Conservation (phyloP, 768 basidiomycete species). For the Leccinum olivaceopallidum region DNA sequence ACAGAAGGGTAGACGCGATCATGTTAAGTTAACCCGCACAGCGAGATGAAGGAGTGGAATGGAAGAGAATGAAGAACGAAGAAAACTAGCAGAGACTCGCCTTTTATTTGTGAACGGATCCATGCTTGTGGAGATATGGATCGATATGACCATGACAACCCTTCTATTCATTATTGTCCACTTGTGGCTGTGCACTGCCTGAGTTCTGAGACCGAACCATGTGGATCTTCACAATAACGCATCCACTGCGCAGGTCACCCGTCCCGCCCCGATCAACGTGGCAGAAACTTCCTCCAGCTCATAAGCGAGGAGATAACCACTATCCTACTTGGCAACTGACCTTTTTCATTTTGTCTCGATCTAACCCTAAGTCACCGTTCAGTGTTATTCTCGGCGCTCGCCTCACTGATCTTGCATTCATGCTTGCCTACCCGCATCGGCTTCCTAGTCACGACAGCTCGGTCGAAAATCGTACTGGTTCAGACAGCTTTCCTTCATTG, state of each 20-base stretch:
- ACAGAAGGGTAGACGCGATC: conserved; percentile 15
- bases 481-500: too few species aligned
- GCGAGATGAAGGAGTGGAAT: conserved; percentile 15
- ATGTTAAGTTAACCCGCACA: conserved; percentile 24
- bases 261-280: too few species aligned
- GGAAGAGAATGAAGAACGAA: not conserved
- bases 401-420: too few species aligned
- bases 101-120: not conserved
- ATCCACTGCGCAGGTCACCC: not conserved
- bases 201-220: not conserved
- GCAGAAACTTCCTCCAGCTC: too few species aligned
- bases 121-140: not conserved
- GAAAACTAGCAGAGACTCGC: not conserved
- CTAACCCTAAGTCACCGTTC: too few species aligned
- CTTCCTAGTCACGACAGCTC: too few species aligned
- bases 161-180: not conserved
- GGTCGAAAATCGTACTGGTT: too few species aligned
- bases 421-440: too few species aligned
- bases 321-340: too few species aligned
- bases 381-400: too few species aligned
- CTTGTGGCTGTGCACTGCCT: not conserved
- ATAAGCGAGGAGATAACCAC: too few species aligned
- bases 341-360: not conserved
- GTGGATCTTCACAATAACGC: not conserved
- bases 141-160: not conserved